These are phyloP conservation scores for Cryptosporidium sp. DNA, from an alignment of 169 alveolate species.

Conservation along the genomic window DNA sequence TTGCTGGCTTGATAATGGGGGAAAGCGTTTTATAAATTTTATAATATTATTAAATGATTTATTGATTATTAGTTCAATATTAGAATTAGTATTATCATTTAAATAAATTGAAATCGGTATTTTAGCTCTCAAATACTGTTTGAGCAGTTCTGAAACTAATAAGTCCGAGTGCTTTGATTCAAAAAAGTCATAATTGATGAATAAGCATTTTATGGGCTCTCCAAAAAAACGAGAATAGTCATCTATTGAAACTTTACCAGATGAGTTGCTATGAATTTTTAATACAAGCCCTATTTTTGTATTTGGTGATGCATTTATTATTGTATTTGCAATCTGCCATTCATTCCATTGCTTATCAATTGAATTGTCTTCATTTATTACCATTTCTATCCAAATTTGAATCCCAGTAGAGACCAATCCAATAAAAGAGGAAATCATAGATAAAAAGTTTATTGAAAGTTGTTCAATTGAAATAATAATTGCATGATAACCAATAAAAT, in stretches of 20 bases:
- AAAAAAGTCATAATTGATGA: slow-evolving; percentile 1
- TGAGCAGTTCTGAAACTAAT: background rate
- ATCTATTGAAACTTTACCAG: background rate
- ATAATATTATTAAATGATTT: background rate
- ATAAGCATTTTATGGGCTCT: slow-evolving; percentile 49
- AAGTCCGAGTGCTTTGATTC: background rate
- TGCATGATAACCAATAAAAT: slow-evolving; percentile 70
- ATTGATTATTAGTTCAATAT: background rate
- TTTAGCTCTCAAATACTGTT: background rate
- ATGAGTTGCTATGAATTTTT: background rate
- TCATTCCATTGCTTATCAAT: slow-evolving; percentile 32
- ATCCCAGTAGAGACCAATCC: background rate
- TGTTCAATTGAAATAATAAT: slow-evolving; percentile 2
- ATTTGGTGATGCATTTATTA: background rate
- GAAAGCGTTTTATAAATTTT: slow-evolving; percentile 16
- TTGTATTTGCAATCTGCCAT: slow-evolving; percentile 20
- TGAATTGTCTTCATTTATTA: background rate
- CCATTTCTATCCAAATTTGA: slow-evolving; percentile 48
- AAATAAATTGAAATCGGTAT: slow-evolving; percentile 31
- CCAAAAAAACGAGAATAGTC: slow-evolving; percentile 39
- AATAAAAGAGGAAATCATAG: slow-evolving; percentile 24
- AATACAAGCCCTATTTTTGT: slow-evolving; percentile 26
- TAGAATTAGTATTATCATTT: background rate
- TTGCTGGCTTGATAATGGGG: slow-evolving; percentile 55
- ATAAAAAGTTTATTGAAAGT: slow-evolving; percentile 10